Conservation (phyloP, 163 green algal species). For the Prototheca wickerhamii region DNA sequence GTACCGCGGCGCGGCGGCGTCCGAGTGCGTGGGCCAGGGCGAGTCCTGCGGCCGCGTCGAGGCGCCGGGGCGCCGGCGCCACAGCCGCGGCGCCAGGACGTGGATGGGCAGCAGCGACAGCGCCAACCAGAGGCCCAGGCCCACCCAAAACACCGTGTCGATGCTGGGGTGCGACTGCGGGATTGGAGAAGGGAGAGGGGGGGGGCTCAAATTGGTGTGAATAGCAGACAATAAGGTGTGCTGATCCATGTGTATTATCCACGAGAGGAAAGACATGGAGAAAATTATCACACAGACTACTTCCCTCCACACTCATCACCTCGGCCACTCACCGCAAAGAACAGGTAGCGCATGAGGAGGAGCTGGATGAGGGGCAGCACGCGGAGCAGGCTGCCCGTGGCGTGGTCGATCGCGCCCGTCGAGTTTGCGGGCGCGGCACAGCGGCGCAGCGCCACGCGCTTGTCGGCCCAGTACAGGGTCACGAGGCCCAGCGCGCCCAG, state of each 20-base stretch:
- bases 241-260: too few species aligned
- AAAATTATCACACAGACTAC: too few species aligned
- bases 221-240: too few species aligned
- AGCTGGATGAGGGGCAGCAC: slow-evolving; percentile 41
- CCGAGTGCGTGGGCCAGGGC: background rate
- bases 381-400: slow-evolving; percentile 25
- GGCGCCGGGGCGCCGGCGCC: slow-evolving; percentile 6
- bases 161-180: slow-evolving; percentile 12
- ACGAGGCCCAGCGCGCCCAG: slow-evolving; percentile 26
- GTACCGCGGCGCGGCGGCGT: slow-evolving; percentile 12
- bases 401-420: slow-evolving; percentile 13
- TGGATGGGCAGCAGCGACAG: slow-evolving; percentile 22
- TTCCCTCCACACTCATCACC: too few species aligned
- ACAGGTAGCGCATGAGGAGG: slow-evolving; percentile 39
- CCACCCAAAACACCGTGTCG: slow-evolving; percentile 31
- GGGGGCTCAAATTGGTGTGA: background rate
- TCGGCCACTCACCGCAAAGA: slow-evolving; percentile 20
- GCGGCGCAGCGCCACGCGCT: slow-evolving; percentile 33
- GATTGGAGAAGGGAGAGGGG: too few species aligned
- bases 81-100: slow-evolving; percentile 11
- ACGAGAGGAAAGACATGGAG: too few species aligned
- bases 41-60: background rate
- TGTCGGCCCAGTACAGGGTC: slow-evolving; percentile 38
- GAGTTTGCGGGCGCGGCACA: slow-evolving; percentile 18
- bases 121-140: slow-evolving; percentile 37